Evolutionary conservation across 139 green algal species (phyloP).

Genomic region (Nannochloris sp.): DNA sequence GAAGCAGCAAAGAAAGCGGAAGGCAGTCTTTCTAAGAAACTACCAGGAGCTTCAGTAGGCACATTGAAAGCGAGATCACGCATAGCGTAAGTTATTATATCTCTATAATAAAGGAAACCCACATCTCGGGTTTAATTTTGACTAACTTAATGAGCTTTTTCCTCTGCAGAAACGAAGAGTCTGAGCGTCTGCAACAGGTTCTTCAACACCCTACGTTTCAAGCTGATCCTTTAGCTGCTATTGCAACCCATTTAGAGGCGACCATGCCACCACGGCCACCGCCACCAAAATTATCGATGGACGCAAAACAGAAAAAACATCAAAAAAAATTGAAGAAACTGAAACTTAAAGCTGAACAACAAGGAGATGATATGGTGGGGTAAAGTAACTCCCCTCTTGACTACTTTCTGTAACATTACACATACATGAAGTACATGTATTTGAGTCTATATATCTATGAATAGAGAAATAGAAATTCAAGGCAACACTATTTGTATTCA

Average conservation of each 20-base stretch:
- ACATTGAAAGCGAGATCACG: neutral
- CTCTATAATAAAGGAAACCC: no score
- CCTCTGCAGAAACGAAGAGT: no score
- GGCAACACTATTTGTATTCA: constrained; percentile 6
- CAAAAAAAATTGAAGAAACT: neutral
- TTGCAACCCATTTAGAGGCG: constrained; percentile 35
- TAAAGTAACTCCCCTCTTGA: no score
- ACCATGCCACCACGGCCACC: constrained; percentile 32
- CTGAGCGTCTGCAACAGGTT: constrained; percentile 29
- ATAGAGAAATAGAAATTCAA: constrained; percentile 32
- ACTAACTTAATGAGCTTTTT: no score
- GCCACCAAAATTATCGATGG: constrained; percentile 3
- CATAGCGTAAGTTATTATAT: no score
- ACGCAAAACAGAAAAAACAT: neutral
- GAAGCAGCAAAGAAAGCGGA: neutral
- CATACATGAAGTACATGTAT: no score
- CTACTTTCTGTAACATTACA: no score
- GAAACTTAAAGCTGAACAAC: neutral
- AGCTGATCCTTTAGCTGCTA: constrained; percentile 34
- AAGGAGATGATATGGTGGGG: no score
- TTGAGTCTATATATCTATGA: constrained; percentile 67
- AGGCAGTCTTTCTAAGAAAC: no score
- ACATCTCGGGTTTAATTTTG: no score
- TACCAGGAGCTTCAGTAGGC: no score
- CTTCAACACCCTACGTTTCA: constrained; percentile 38